Evolutionary conservation across 1,284 basidiomycete genomes (phyloP), one percentile per base, ranked within the genome.

Genomic region (Peniophora sp.): DNA sequence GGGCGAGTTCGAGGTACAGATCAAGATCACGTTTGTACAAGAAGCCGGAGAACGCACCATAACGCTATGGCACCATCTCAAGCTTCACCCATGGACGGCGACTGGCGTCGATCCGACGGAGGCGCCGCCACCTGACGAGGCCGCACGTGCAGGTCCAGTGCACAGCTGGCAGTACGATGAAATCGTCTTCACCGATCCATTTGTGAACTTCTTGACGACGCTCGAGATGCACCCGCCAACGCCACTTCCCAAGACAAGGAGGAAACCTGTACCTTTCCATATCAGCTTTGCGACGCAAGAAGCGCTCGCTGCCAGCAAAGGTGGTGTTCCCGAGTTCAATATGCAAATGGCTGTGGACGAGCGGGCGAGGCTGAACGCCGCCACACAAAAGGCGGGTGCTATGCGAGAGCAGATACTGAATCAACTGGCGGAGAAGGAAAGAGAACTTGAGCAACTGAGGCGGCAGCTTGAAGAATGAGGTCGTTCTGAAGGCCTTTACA

Each of bases 131-230:
- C 72, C 81, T 3, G 81, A 86, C 17, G 74, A 75, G 17, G 81
- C 84, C 1, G 75, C 79, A 54, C 80, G 81, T 54, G 63, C 75
- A 18, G 82, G 84, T 0, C 84, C 87, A 1, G 90, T 97, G n/a
- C 91, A 98, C 65, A 92, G 93, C 0, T 99, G 97, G 96, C 95
- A 98, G 63, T 99, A 99, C 70, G 97, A 99, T 65, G 97, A 99
- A 64, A 81, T 99, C 54, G 92, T 99, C 46, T 99, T 99, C 70
- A 83, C 85, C 57, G 96, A 99, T 61, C 97, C 97, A 1, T 92
- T 88, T 54, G 85, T 92, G 54, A 75, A 84, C 24, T 96, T 99
- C 70, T 80, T 97, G 59, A 83, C 86, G 59, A 78, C 91, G 51
- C 79, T 99, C 47, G 84, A 85, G 0, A 74, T 78, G 3, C 79